Percentiles rank a stretch among this genome's conserved stretches.
Conservation (phyloP, 2,329 filamentous ascomycete genomes). For the Colletotrichum sp. region DNA sequence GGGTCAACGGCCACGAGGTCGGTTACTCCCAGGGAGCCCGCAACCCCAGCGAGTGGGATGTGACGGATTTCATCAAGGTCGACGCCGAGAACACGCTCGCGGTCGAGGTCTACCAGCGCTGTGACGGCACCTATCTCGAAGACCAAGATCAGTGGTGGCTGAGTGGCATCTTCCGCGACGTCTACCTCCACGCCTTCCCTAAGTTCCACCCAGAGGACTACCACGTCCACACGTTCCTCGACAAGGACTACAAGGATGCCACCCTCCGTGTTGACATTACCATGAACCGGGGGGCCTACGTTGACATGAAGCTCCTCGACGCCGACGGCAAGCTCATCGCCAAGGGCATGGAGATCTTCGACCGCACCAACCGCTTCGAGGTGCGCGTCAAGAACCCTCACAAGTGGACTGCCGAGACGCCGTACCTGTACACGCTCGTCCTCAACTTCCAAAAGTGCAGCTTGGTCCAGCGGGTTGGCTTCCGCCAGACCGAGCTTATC, state of each 20-base stretch:
- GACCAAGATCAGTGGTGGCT: conserved; percentile 76
- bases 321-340: conserved; percentile 32
- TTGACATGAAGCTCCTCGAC: conserved; percentile 42
- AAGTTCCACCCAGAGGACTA: conserved; percentile 60
- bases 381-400: conserved; percentile 53
- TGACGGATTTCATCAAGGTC: conserved; percentile 56
- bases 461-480: conserved; percentile 64
- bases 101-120: conserved; percentile 75
- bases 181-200: conserved; percentile 68
- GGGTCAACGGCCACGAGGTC: conserved; percentile 70
- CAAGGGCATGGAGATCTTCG: conserved; percentile 26
- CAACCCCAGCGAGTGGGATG: conserved; percentile 76
- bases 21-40: conserved; percentile 77
- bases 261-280: conserved; percentile 51
- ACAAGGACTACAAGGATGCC: conserved; percentile 58
- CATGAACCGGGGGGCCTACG: conserved; percentile 38
- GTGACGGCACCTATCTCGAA: conserved; percentile 75
- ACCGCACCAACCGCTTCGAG: conserved; percentile 44
- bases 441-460: conserved; percentile 41
- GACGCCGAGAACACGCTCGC: conserved; percentile 59
- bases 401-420: conserved; percentile 75
- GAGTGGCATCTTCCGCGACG: conserved; percentile 72
- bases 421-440: conserved; percentile 61
- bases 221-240: conserved; percentile 59
- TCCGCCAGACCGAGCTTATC: conserved; percentile 66